Conservation (phyloP, 768 basidiomycete species). For the Russula sp. region DNA sequence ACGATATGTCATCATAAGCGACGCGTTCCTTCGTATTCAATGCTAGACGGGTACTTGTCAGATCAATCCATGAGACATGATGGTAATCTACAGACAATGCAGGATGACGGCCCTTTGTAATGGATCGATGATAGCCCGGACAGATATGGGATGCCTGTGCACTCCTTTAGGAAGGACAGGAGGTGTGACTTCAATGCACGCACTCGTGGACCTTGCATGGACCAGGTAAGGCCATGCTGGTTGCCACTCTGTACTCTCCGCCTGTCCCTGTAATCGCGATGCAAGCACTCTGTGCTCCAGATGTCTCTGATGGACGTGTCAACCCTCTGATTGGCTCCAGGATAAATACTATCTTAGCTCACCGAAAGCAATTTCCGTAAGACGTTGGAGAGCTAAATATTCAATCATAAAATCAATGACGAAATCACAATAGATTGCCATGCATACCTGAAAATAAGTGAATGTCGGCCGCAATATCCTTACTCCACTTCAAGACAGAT, state of each 20-base stretch:
- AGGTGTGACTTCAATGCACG: slow-evolving; percentile 23
- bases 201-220: slow-evolving; percentile 64
- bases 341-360: slow-evolving; percentile 5
- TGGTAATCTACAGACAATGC: slow-evolving; percentile 40
- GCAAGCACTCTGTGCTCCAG: slow-evolving; percentile 58
- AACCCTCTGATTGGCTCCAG: not conserved
- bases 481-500: slow-evolving; percentile 66
- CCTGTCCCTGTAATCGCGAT: slow-evolving; percentile 63
- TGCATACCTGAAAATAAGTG: slow-evolving; percentile 52
- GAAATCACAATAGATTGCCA: not conserved
- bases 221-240: slow-evolving; percentile 53
- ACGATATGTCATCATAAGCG: slow-evolving; percentile 51
- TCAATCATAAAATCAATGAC: slow-evolving; percentile 20
- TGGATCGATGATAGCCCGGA: slow-evolving; percentile 52
- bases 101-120: slow-evolving; percentile 61
- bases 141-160: slow-evolving; percentile 49
- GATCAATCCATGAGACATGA: not conserved
- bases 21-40: slow-evolving; percentile 59
- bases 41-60: slow-evolving; percentile 31
- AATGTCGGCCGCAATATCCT: slow-evolving; percentile 67
- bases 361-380: slow-evolving; percentile 70
- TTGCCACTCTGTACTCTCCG: slow-evolving; percentile 64
- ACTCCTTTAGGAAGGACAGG: not conserved
- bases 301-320: slow-evolving; percentile 39
- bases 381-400: slow-evolving; percentile 44